Base-by-base conservation (phyloP, 192 early-diverging fungal species). In the Coemansia sp. region DNA sequence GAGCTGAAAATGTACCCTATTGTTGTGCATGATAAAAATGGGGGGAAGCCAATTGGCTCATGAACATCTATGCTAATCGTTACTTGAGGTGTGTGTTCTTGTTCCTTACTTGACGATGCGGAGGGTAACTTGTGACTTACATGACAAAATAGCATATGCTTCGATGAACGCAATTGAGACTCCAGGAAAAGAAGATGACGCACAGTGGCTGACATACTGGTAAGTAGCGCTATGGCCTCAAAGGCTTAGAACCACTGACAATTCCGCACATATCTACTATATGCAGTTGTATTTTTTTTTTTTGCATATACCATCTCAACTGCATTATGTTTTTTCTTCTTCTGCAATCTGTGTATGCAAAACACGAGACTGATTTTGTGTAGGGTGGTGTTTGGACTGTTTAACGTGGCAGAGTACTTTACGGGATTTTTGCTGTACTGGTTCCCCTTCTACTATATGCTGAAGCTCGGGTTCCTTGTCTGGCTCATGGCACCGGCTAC, bases 111-210 rank as follows among this genome's bases (percentile, higher is more conserved):
- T 14, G 38, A 44, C 12, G 38, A 44, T 14, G 38, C 16, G 38
- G 3, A 3, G 8, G 14, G 14, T 44, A 44, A 10, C 32, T 10
- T 34, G 32, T 34, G 32, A 18, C 49, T 51, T 24, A 52, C 25
- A 25, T 26, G 6, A 8, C 27, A 25, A n/a, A 3, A 18, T 62
- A 62, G 94, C 93, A 23, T 98, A 94, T 69, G 87, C 90, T 59
- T 92, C 92, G 30, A 93, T 97, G 85, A 88, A 92, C 68, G 95
- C 95, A 21, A 87, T 98, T 61, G 96, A 98, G 73, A 84, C 85
- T 16, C 65, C 85, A 0, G 85, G 83, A 48, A 93, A 87, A 69
- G 82, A 83, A 5, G 90, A 93, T 71, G 92, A 95, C 68, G 88
- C 74, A 16, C 93, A 95, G 69, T 95, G 93, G 93, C 82, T 95